Percentiles rank a stretch among this genome's conserved stretches.
These are phyloP conservation scores for Cicer cuneatum DNA, from an alignment of 306 rosid species.

Conservation along the genomic window DNA sequence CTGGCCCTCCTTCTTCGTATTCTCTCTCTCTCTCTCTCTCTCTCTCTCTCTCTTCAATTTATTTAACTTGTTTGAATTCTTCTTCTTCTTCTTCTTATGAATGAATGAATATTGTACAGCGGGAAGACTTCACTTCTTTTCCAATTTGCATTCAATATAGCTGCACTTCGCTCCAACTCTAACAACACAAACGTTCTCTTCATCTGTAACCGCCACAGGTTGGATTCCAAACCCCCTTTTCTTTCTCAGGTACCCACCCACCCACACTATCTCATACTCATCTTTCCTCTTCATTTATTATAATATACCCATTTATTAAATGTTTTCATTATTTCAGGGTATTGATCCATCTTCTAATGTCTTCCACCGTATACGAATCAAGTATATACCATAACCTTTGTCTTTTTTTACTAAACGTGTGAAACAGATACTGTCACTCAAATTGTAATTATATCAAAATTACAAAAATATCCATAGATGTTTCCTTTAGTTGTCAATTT, in stretches of 20 bases:
- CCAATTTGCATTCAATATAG: constrained; percentile 80
- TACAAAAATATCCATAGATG: too few species aligned
- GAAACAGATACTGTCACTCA: too few species aligned
- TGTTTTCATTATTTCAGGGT: constrained; percentile 57
- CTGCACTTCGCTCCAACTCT: constrained; percentile 35
- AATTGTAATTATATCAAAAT: too few species aligned
- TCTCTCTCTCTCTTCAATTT: not conserved
- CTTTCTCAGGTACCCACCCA: constrained; percentile 72
- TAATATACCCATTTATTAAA: not conserved
- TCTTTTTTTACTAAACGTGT: too few species aligned
- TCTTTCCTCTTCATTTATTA: not conserved
- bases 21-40: not conserved
- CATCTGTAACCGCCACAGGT: constrained; percentile 63
- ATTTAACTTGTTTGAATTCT: not conserved
- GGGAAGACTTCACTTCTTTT: constrained; percentile 85
- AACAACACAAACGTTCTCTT: constrained; percentile 58
- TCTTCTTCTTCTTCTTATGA: not conserved
- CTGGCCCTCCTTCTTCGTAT: constrained; percentile 89
- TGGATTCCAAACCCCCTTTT: constrained; percentile 81
- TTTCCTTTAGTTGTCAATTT: too few species aligned
- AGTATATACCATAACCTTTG: constrained; percentile 50
- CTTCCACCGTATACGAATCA: constrained; percentile 75
- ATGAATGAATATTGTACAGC: constrained; percentile 45
- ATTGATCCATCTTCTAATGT: constrained; percentile 65
- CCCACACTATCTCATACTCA: not conserved